phyloP scores from a whole-genome alignment of 1,284 basidiomycete species.

The Mycosarcoma maydis region DNA sequence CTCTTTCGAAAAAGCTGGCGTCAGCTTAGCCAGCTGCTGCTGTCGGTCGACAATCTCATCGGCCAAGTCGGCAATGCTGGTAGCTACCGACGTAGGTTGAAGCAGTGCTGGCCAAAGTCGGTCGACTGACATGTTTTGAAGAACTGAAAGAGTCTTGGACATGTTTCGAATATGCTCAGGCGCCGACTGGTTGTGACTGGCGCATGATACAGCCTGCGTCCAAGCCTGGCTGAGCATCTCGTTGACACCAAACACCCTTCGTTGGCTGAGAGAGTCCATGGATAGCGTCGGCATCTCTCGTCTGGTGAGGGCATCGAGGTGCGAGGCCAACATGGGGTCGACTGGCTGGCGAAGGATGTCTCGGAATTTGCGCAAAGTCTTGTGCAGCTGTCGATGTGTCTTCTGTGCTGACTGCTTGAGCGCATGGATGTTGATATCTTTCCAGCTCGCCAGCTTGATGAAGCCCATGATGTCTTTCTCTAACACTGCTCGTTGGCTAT shows the following conservation, averaged over 20 bases:
- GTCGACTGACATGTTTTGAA: conserved; percentile 35
- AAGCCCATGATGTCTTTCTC: conserved; percentile 86
- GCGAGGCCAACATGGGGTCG: conserved; percentile 61
- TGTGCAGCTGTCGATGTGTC: conserved; percentile 91
- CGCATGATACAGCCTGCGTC: conserved; percentile 14
- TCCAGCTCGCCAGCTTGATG: conserved; percentile 97
- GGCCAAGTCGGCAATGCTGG: conserved; percentile 74
- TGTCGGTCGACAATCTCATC: conserved; percentile 79
- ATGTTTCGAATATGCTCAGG: conserved; percentile 47
- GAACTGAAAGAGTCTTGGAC: conserved; percentile 42
- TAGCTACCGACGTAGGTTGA: conserved; percentile 5
- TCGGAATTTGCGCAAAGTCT: conserved; percentile 90
- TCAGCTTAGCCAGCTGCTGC: conserved; percentile 71
- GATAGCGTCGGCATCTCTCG: conserved; percentile 43
- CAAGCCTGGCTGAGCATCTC: conserved; percentile 23
- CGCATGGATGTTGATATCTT: conserved; percentile 94
- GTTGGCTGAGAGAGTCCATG: conserved; percentile 12
- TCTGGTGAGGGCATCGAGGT: conserved; percentile 37
- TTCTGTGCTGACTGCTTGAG: conserved; percentile 89
- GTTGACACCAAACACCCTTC: conserved; percentile 1
- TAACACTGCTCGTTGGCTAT: conserved; percentile 73
- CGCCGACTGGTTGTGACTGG: conserved; percentile 15
- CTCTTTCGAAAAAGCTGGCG: conserved; percentile 56
- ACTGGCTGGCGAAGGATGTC: conserved; percentile 82
- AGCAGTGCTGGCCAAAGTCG: conserved; percentile 44